phyloP scores from a whole-genome alignment of 2,329 filamentous ascomycete species.

The Parascedosporium putredinis region DNA sequence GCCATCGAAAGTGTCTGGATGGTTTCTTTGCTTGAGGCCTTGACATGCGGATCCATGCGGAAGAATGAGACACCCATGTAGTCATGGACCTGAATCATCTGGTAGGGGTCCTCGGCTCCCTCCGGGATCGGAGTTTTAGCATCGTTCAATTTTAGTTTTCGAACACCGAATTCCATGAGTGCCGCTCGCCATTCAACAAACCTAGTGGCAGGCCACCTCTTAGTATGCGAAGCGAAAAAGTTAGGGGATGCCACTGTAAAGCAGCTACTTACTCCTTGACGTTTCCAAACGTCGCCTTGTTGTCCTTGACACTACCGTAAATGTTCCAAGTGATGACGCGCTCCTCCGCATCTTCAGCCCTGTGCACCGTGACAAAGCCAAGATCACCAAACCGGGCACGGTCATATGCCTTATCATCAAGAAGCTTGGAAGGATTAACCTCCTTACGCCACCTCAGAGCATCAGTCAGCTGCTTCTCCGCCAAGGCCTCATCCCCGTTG shows the following conservation, averaged over 20 bases:
- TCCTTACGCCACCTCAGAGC: constrained; percentile 77
- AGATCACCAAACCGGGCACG: constrained; percentile 63
- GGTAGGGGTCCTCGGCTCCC: constrained; percentile 70
- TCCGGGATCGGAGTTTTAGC: constrained; percentile 64
- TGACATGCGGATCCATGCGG: constrained; percentile 66
- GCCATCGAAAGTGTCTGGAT: constrained; percentile 71
- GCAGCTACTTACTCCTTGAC: constrained; percentile 60
- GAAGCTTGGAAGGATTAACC: constrained; percentile 58
- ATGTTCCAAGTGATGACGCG: constrained; percentile 81
- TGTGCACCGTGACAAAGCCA: constrained; percentile 70
- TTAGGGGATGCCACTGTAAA: too few species aligned
- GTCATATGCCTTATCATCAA: constrained; percentile 53
- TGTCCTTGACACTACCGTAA: constrained; percentile 75
- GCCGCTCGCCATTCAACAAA: constrained; percentile 86
- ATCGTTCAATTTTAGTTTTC: constrained; percentile 58
- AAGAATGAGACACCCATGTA: constrained; percentile 84
- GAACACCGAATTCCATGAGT: constrained; percentile 78
- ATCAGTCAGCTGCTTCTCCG: constrained; percentile 66
- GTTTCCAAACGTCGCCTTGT: constrained; percentile 74
- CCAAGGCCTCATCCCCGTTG: constrained; percentile 60
- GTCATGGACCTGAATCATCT: constrained; percentile 89
- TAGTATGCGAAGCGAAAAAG: too few species aligned
- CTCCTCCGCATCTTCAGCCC: constrained; percentile 43
- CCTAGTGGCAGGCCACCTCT: constrained; percentile 20
- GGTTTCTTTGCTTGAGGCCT: constrained; percentile 66